Evolutionary conservation across 2,329 filamentous ascomycete genomes (phyloP), one percentile per base, ranked within the genome.

Genomic region (Chaetomiaceae sp.): DNA sequence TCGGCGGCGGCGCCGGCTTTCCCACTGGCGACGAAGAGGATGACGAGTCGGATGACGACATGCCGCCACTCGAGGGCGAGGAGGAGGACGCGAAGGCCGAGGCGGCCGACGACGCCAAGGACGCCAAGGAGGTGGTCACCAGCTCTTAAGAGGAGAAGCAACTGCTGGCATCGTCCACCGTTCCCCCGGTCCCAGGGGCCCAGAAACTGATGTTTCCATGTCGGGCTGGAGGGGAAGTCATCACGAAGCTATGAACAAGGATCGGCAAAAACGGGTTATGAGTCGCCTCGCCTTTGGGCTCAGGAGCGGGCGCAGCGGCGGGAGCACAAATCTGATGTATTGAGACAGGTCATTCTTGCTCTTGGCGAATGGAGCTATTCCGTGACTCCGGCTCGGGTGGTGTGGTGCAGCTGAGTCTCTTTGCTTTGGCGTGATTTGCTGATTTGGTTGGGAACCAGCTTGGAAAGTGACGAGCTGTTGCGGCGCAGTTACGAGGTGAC

Each of bases 41-140:
- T 2, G 79, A 78, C 10, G 79, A 79, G 3, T 82, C 84, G 1
- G 85, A 89, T 46, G 87, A 89, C 4, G 89, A 92, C n/a, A 90
- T 95, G 83, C 89, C 90, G 51, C 82, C 81, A 60, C 82, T 95
- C 44, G 86, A 88, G 68, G 83, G 77, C 23, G 82, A 83, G 54
- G 78, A 77, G 34, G 74, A 74, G 39, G 70, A 72, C 60, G 69
- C 65, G 64, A 57, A 62, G 62, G 42, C 31, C 25, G 55, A 65
- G 63, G 51, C 62, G 68, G 38, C 55, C 23, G 75, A 74, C 64
- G 73, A 58, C 39, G 54, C 59, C 48, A 53, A 75, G 66, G 70
- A 58, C 13, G 55, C 46, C 21, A 57, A 57, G 55, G 55, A 53
- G 53, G 52, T 44, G 5, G 50, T 52, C 33, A 44, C 30, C 30